Evolutionary conservation across 73 alveolate species (phyloP).

Genomic region (Tetrahymena elliotti): DNA sequence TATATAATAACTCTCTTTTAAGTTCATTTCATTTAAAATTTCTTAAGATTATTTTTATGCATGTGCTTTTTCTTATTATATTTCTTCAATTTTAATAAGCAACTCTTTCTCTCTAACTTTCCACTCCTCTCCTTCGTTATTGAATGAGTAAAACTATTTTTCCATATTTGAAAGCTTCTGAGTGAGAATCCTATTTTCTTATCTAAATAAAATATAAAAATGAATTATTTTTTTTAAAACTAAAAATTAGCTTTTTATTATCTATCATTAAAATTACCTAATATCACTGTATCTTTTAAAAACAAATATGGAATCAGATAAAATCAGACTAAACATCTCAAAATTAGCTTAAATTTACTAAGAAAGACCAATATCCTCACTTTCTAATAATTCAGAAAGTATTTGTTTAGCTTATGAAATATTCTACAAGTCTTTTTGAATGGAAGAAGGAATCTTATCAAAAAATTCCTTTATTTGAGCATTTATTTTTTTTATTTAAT

Average conservation of each 20-base stretch:
- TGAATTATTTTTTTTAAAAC: neutral
- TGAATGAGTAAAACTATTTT: neutral
- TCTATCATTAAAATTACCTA: neutral
- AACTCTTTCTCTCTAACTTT: neutral
- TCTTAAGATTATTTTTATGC: neutral
- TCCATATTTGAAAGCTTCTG: neutral
- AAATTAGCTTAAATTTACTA: neutral
- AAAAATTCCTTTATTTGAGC: neutral
- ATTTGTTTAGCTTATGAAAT: neutral
- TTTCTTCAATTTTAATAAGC: neutral
- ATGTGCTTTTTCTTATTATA: neutral
- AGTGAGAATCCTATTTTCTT: neutral
- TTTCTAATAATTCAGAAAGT: neutral
- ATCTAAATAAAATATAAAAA: neutral
- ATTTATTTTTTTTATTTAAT: neutral
- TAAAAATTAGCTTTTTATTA: neutral
- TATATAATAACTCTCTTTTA: neutral
- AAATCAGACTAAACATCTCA: neutral
- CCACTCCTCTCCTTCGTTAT: neutral
- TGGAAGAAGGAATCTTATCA: neutral
- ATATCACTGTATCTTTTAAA: neutral
- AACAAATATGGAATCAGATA: neutral
- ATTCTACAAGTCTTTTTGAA: neutral
- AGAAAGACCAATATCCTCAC: neutral
- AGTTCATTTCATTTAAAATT: neutral